Evolutionary conservation across 2,329 filamentous ascomycete species (phyloP).

Genomic region (Xylaria sp.): DNA sequence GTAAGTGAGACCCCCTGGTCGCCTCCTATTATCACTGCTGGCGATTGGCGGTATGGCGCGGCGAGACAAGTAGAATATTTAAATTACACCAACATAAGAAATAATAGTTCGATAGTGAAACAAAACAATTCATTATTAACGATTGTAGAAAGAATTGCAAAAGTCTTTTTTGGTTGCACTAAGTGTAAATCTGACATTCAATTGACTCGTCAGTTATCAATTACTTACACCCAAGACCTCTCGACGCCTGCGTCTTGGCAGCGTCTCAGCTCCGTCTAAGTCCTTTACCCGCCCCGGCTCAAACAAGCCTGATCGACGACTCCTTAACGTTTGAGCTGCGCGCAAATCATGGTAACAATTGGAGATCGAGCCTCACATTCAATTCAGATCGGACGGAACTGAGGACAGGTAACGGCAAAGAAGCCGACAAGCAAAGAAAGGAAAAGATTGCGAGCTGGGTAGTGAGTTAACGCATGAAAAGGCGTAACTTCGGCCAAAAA

Average conservation of each 20-base stretch:
- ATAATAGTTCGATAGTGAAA: too few species aligned
- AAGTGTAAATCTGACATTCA: neutral
- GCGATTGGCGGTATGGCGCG: slow-evolving; percentile 10
- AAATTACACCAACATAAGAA: too few species aligned
- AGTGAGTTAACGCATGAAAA: slow-evolving; percentile 22
- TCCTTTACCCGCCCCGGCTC: slow-evolving; percentile 38
- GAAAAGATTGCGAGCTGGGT: neutral
- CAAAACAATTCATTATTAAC: too few species aligned
- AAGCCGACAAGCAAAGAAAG: neutral
- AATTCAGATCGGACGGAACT: neutral
- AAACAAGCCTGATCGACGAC: slow-evolving; percentile 44
- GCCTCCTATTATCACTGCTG: slow-evolving; percentile 14
- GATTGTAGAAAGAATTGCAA: neutral
- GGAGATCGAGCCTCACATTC: neutral
- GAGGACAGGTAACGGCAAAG: slow-evolving; percentile 5
- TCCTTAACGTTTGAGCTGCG: slow-evolving; percentile 35
- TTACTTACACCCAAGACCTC: neutral
- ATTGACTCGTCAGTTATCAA: neutral
- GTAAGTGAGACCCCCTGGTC: neutral
- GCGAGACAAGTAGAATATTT: too few species aligned
- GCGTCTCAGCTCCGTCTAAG: slow-evolving; percentile 40
- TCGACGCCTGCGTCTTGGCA: slow-evolving; percentile 41
- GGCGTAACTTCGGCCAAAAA: slow-evolving; percentile 15
- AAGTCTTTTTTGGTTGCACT: too few species aligned
- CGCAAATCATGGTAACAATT: slow-evolving; percentile 16